These are phyloP conservation scores for Hyphodiscus sp. DNA, from an alignment of 2,329 filamentous ascomycete species.

Conservation along the genomic window DNA sequence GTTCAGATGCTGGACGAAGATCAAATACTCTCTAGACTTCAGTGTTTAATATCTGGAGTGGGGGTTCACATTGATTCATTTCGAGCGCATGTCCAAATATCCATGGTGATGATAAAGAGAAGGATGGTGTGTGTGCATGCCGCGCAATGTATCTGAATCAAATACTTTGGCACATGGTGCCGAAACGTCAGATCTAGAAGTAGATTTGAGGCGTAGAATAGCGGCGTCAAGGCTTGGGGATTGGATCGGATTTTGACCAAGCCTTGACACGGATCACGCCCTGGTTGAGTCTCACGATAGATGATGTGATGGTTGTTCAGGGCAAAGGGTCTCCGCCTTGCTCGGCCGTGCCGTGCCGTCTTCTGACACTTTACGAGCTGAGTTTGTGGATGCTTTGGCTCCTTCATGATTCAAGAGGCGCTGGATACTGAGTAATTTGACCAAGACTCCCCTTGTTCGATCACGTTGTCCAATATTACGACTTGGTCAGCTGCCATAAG, in stretches of 20 bases:
- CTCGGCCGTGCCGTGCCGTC: background rate
- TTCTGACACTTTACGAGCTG: background rate
- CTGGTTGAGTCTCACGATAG: background rate
- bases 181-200: background rate
- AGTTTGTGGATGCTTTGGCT: background rate
- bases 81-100: background rate
- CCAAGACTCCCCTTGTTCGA: background rate
- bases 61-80: background rate
- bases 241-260: background rate
- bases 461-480: background rate
- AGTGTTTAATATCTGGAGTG: background rate
- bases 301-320: background rate
- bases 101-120: background rate
- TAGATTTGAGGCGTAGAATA: background rate
- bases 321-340: background rate
- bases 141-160: background rate
- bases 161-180: background rate
- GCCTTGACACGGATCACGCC: background rate
- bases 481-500: background rate
- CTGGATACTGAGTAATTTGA: background rate
- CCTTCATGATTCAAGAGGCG: background rate
- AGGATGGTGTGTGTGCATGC: background rate
- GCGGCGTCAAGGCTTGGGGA: background rate
- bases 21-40: background rate
- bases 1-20: background rate